phyloP scores from a whole-genome alignment of 805 yeast species.

The Ogataea trehalophila region DNA sequence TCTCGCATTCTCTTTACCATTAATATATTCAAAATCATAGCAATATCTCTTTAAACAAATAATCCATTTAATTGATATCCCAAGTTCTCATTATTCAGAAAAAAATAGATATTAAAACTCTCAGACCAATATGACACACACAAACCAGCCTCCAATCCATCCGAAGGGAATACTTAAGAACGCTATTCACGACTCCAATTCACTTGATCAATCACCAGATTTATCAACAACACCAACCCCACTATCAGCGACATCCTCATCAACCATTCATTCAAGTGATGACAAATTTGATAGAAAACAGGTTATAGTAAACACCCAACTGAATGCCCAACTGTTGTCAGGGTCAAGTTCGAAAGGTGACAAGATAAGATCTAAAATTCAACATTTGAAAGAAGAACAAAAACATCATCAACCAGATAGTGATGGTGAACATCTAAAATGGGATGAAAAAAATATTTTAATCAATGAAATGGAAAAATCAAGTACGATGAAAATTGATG shows the following conservation, averaged over 20 bases:
- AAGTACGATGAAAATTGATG: constrained; percentile 81
- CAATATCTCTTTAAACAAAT: too few relatives aligned
- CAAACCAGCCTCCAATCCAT: too few relatives aligned
- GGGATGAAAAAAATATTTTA: constrained; percentile 80
- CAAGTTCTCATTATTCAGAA: too few relatives aligned
- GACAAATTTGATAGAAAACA: constrained; percentile 45
- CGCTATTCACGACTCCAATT: too few relatives aligned
- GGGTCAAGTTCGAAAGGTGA: constrained; percentile 37
- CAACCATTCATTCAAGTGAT: constrained; percentile 1
- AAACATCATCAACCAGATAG: constrained; percentile 19
- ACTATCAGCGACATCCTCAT: neutral
- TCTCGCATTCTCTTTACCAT: too few relatives aligned
- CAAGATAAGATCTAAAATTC: constrained; percentile 40
- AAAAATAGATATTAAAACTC: too few relatives aligned
- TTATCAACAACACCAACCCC: neutral
- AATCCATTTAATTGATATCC: too few relatives aligned
- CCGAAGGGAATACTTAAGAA: too few relatives aligned
- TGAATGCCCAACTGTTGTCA: constrained; percentile 52
- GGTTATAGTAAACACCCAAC: constrained; percentile 73
- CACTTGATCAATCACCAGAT: too few relatives aligned
- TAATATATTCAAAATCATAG: too few relatives aligned
- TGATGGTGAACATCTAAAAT: constrained; percentile 49
- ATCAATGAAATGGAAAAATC: constrained; percentile 69
- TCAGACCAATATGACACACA: too few relatives aligned
- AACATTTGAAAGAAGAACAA: constrained; percentile 31